Evolutionary conservation across 164 flowering plant genomes (phyloP).

Genomic region (Pachysandra terminalis): DNA sequence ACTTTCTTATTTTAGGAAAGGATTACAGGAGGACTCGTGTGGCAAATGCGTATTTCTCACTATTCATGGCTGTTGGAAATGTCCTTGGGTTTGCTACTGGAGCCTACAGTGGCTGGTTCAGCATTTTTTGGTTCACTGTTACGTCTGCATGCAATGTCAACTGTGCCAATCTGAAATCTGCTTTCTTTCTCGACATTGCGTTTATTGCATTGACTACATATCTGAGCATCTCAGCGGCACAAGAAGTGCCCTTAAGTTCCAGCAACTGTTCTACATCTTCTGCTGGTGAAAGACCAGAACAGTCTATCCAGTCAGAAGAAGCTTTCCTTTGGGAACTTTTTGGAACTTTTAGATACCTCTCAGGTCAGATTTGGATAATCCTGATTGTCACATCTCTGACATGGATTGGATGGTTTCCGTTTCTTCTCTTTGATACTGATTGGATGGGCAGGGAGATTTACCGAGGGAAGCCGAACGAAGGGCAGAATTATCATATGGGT

Average conservation of each 20-base stretch:
- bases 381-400: conserved; percentile 71
- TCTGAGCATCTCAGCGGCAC: conserved; percentile 62
- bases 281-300: conserved; percentile 31
- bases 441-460: conserved; percentile 99
- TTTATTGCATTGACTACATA: conserved; percentile 65
- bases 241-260: conserved; percentile 56
- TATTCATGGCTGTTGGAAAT: conserved; percentile 95
- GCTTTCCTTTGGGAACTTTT: conserved; percentile 88
- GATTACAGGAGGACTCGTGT: conserved; percentile 85
- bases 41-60: conserved; percentile 93
- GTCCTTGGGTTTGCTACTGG: conserved; percentile 93
- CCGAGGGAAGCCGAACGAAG: conserved; percentile 78
- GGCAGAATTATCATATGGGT: conserved; percentile 58
- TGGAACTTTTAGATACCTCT: conserved; percentile 65
- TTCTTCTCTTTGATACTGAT: conserved; percentile 94
- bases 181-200: conserved; percentile 63
- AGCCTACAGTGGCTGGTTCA: conserved; percentile 79
- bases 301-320: conserved; percentile 47
- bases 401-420: conserved; percentile 98
- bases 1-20: conserved; percentile 48
- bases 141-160: conserved; percentile 58
- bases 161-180: conserved; percentile 95
- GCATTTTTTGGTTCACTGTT: conserved; percentile 64
- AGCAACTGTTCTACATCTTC: conserved; percentile 11
- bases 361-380: conserved; percentile 65